These are phyloP conservation scores for Endothia cerciana DNA, from an alignment of 2,329 filamentous ascomycete species.

Conservation along the genomic window DNA sequence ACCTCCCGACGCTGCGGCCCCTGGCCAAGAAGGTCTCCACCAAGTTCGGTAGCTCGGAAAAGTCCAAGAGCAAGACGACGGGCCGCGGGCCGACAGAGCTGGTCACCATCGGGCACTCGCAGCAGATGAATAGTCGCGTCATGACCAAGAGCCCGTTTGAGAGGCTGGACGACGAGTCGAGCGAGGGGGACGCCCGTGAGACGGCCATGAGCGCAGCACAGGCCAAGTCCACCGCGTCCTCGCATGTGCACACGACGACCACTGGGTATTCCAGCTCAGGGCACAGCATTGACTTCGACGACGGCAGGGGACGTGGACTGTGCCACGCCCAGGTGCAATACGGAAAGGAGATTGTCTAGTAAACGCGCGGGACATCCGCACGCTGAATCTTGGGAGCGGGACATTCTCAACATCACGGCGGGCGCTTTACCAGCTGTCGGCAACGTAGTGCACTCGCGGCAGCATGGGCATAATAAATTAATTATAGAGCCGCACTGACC, in stretches of 20 bases:
- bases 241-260: background rate
- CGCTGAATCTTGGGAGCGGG: too few relatives aligned
- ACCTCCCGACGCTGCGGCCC: conserved; percentile 48
- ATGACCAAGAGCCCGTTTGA: conserved; percentile 24
- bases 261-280: background rate
- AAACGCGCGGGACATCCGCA: too few relatives aligned
- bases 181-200: conserved; percentile 9
- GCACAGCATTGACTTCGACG: background rate
- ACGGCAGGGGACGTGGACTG: background rate
- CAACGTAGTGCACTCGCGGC: too few relatives aligned
- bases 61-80: conserved; percentile 2
- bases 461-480: too few relatives aligned
- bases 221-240: background rate
- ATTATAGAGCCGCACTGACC: too few relatives aligned
- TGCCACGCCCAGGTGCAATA: conserved; percentile 1
- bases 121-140: conserved; percentile 12
- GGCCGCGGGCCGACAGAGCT: conserved; percentile 22
- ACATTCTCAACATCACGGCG: too few relatives aligned
- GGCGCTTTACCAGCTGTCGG: too few relatives aligned
- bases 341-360: background rate
- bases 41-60: conserved; percentile 26
- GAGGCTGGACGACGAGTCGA: conserved; percentile 21
- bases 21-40: conserved; percentile 26
- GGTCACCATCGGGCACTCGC: conserved; percentile 24
- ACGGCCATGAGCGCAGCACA: background rate